phyloP scores from a whole-genome alignment of 306 rosid species.

The Dicorynia guianensis region DNA sequence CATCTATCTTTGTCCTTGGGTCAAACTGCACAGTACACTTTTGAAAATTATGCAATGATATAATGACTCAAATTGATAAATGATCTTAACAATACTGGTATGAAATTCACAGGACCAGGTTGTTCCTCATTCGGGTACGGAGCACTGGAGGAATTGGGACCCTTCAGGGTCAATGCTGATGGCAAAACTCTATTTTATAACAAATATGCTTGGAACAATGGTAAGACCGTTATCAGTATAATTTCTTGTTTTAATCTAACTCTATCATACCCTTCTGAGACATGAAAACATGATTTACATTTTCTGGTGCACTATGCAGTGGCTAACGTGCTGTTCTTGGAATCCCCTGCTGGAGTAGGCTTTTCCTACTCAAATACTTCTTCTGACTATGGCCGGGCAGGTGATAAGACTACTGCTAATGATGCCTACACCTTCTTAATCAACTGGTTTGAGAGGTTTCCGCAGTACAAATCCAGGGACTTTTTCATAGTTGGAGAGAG shows the following conservation, averaged over 20 bases:
- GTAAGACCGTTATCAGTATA: constrained; percentile 8
- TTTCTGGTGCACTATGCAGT: constrained; percentile 41
- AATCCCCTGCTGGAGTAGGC: constrained; percentile 74
- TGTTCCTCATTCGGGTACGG: constrained; percentile 57
- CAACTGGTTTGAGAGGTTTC: constrained; percentile 74
- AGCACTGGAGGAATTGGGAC: constrained; percentile 54
- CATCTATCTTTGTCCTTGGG: no score
- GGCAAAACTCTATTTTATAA: constrained; percentile 40
- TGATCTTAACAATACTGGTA: not conserved
- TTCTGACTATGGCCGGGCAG: constrained; percentile 42
- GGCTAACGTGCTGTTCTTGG: constrained; percentile 68
- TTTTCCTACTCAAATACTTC: constrained; percentile 65
- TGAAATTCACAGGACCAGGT: constrained; percentile 53
- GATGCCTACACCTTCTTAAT: constrained; percentile 62
- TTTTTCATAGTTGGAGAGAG: constrained; percentile 68
- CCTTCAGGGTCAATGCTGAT: constrained; percentile 47
- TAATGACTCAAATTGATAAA: no score
- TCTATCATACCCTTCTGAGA: not conserved
- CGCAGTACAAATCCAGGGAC: constrained; percentile 59
- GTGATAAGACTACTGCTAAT: constrained; percentile 54
- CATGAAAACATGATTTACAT: not conserved
- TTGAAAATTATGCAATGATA: no score
- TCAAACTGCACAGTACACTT: no score
- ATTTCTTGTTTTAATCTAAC: not conserved
- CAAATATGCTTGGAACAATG: constrained; percentile 46